Conservation (phyloP, 495 filamentous ascomycete species). For the Annulohypoxylon bovei region DNA sequence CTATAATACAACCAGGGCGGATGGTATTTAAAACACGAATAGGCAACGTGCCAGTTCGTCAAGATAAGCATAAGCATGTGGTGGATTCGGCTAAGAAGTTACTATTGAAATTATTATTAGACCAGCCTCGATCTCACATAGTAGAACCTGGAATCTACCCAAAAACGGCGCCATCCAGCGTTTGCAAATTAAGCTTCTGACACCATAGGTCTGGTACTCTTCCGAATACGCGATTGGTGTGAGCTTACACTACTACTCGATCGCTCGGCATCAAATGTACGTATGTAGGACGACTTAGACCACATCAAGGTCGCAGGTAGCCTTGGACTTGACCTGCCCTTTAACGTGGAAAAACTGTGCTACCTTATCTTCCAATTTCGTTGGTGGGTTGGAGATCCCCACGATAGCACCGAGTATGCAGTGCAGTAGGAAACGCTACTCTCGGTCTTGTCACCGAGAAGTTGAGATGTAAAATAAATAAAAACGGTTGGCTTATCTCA, state of each 20-base stretch:
- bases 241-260: conserved; percentile 17
- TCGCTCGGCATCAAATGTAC: conserved; percentile 5
- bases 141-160: not conserved
- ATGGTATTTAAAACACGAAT: not conserved
- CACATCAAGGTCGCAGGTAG: not conserved
- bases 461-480: not conserved
- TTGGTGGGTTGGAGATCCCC: conserved; percentile 7
- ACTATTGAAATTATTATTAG: conserved; percentile 28
- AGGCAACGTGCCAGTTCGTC: not conserved
- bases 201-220: conserved; percentile 22
- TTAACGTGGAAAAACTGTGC: conserved; percentile 1
- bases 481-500: not conserved
- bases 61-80: conserved; percentile 17
- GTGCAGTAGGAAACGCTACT: conserved; percentile 4
- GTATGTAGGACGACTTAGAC: conserved; percentile 5
- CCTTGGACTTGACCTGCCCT: conserved; percentile 8
- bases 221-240: conserved; percentile 19
- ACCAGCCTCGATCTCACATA: conserved; percentile 25
- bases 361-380: conserved; percentile 22
- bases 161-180: conserved; percentile 18
- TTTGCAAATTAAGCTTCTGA: conserved; percentile 34
- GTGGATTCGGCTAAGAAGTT: conserved; percentile 3
- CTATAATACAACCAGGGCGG: conserved; percentile 4
- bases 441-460: conserved; percentile 5
- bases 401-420: conserved; percentile 13